A percentile compares a stretch with the other conserved stretches of the same genome.
Conservation (phyloP, 2,329 filamentous ascomycete species). For the Mycosphaerella sp. region DNA sequence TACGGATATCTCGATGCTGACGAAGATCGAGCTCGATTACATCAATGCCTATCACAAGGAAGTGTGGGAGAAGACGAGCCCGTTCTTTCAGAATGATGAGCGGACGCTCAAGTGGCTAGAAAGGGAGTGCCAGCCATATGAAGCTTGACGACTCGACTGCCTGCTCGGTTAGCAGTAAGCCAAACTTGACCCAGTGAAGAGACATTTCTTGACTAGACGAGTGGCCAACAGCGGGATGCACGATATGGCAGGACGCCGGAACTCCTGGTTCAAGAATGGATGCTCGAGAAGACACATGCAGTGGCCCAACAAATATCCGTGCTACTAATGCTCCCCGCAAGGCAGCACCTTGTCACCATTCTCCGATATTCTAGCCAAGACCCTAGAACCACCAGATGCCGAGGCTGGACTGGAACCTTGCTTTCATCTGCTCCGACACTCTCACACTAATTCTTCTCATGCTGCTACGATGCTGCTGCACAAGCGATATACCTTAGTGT, state of each 20-base stretch:
- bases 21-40: conserved; percentile 70
- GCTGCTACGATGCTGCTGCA: background rate
- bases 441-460: background rate
- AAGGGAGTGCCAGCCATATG: conserved; percentile 69
- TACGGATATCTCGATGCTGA: conserved; percentile 69
- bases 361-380: background rate
- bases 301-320: too few relatives aligned
- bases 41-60: conserved; percentile 79
- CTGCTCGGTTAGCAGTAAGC: background rate
- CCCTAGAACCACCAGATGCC: background rate
- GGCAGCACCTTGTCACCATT: background rate
- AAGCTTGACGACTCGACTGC: background rate
- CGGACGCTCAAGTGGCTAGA: conserved; percentile 73
- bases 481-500: background rate
- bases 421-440: background rate
- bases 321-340: too few relatives aligned
- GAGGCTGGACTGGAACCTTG: background rate
- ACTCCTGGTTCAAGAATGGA: too few relatives aligned
- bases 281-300: too few relatives aligned
- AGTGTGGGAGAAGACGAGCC: conserved; percentile 73
- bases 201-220: too few relatives aligned
- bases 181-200: too few relatives aligned
- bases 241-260: too few relatives aligned
- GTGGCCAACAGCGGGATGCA: too few relatives aligned
- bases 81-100: conserved; percentile 66